Evolutionary conservation across 2,329 filamentous ascomycete species (phyloP).

Genomic region (Calonectria hongkongensis): DNA sequence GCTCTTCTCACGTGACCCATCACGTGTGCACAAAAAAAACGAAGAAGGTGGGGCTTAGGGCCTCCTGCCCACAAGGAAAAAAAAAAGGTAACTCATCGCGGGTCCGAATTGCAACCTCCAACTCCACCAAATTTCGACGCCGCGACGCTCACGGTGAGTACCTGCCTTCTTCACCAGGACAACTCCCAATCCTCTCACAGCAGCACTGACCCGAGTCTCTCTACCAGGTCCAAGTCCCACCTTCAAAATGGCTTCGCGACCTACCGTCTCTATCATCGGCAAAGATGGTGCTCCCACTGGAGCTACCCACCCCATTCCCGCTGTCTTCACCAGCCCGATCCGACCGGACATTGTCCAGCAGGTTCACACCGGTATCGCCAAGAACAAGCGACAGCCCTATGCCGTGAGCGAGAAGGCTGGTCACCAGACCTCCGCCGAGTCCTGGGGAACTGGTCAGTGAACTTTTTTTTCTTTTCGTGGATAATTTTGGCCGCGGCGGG

Average conservation of each 20-base stretch:
- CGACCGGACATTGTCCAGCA: slow-evolving; percentile 99
- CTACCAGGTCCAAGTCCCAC: slow-evolving; percentile 61
- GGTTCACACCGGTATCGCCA: slow-evolving; percentile 99
- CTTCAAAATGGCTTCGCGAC: slow-evolving; percentile 91
- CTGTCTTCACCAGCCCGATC: slow-evolving; percentile 98
- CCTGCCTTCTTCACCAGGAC: slow-evolving; percentile 39
- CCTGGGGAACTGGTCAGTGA: slow-evolving; percentile 97
- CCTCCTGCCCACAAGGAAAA: neutral
- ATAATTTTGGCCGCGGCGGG: slow-evolving; percentile 38
- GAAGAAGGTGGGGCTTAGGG: slow-evolving; percentile 2
- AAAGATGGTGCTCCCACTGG: slow-evolving; percentile 95
- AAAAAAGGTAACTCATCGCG: slow-evolving; percentile 62
- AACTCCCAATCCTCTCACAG: slow-evolving; percentile 30
- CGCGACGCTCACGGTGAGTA: slow-evolving; percentile 64
- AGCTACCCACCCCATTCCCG: slow-evolving; percentile 92
- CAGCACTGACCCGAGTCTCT: slow-evolving; percentile 48
- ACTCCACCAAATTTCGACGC: slow-evolving; percentile 62
- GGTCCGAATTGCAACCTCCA: slow-evolving; percentile 56
- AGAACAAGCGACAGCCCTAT: slow-evolving; percentile 99
- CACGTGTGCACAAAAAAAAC: neutral
- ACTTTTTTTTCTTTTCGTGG: slow-evolving; percentile 43
- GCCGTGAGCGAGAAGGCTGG: slow-evolving; percentile 99
- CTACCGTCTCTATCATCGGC: slow-evolving; percentile 97
- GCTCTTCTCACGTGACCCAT: neutral
- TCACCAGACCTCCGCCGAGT: slow-evolving; percentile 99